These are phyloP conservation scores for Dactylorhiza incarnata DNA, from an alignment of 106 monocot species.

Conservation along the genomic window DNA sequence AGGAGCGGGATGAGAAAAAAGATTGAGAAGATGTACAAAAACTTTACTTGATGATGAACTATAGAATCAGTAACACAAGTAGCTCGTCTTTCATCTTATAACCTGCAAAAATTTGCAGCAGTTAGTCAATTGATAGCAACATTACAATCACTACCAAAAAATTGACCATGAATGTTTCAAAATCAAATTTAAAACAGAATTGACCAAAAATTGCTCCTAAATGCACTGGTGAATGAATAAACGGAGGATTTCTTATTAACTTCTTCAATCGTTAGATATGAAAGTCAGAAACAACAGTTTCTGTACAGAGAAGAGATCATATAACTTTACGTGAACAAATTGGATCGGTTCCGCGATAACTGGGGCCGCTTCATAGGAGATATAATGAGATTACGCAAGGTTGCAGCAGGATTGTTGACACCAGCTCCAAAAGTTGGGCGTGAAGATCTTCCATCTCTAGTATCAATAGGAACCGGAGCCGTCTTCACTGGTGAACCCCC, in stretches of 20 bases:
- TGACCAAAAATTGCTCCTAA: too few species aligned
- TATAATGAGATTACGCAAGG: conserved; percentile 52
- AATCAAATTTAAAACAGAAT: neutral
- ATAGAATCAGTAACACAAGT: too few species aligned
- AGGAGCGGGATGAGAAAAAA: too few species aligned
- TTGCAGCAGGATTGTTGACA: conserved; percentile 55
- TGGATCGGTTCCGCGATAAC: conserved; percentile 32
- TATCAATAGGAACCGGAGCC: conserved; percentile 17
- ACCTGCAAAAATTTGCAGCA: too few species aligned
- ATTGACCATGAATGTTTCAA: too few species aligned
- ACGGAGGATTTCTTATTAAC: too few species aligned
- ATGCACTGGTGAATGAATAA: too few species aligned
- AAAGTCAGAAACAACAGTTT: neutral
- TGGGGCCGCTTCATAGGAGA: conserved; percentile 57
- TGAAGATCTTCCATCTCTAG: conserved; percentile 25
- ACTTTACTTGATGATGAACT: too few species aligned
- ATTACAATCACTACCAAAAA: too few species aligned
- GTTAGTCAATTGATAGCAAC: too few species aligned
- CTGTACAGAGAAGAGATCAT: neutral
- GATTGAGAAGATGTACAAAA: too few species aligned
- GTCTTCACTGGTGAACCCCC: conserved; percentile 54
- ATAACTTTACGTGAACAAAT: conserved; percentile 56
- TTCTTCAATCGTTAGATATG: neutral
- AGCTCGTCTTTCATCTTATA: too few species aligned
- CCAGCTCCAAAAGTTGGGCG: conserved; percentile 45